Conservation (phyloP, 768 basidiomycete genomes). For the Zangia roseola region DNA sequence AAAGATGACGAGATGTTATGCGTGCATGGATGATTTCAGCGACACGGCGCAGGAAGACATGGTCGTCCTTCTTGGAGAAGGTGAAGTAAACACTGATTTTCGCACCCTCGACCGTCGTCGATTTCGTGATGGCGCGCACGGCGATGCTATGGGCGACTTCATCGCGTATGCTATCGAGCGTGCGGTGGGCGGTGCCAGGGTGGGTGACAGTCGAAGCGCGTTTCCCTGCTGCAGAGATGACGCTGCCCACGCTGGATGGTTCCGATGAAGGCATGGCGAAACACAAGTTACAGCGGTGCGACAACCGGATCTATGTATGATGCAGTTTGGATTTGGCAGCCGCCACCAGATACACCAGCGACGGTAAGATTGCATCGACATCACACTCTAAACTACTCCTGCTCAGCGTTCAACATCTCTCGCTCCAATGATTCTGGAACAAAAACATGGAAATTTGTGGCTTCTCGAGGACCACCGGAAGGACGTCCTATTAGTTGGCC, state of each 20-base stretch:
- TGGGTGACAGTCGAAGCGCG: slow-evolving; percentile 3
- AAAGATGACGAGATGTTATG: slow-evolving; percentile 46
- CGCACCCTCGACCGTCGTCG: slow-evolving; percentile 50
- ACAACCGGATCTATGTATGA: no score
- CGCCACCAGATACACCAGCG: no score
- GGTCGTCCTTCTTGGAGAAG: slow-evolving; percentile 56
- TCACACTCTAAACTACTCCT: no score
- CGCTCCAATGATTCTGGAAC: no score
- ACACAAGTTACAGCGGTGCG: no score
- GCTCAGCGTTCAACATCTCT: no score
- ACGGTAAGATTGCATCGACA: no score
- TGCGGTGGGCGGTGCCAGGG: slow-evolving; percentile 35
- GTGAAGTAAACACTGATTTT: slow-evolving; percentile 61
- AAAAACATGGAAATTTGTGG: no score
- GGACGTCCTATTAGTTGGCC: no score
- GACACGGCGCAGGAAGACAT: slow-evolving; percentile 54
- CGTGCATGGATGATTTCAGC: slow-evolving; percentile 46
- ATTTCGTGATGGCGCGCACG: slow-evolving; percentile 49
- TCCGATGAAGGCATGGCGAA: slow-evolving; percentile 24
- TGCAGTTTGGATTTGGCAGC: no score
- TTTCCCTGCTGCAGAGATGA: not conserved
- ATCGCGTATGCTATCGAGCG: slow-evolving; percentile 57
- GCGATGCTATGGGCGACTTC: slow-evolving; percentile 61
- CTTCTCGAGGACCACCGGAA: no score
- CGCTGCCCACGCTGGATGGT: slow-evolving; percentile 23